phyloP scores from a whole-genome alignment of 805 yeast genomes.

The Cyberlindnera saturnus region DNA sequence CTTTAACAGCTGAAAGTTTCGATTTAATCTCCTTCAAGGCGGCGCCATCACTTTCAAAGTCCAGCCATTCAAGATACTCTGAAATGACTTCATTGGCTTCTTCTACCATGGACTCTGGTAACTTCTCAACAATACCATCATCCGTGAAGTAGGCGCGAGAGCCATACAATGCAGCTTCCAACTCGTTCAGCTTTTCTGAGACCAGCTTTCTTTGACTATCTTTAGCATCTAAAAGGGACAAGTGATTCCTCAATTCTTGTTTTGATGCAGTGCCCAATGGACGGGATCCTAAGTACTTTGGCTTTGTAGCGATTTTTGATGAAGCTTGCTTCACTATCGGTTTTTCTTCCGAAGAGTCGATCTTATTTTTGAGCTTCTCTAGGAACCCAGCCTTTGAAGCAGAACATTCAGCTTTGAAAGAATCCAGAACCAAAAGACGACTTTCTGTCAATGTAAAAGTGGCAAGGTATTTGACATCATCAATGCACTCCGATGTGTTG shows the following conservation, averaged over 20 bases:
- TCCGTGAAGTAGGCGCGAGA: slow-evolving; percentile 56
- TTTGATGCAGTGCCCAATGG: slow-evolving; percentile 46
- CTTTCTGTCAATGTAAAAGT: slow-evolving; percentile 41
- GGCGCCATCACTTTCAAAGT: slow-evolving; percentile 57
- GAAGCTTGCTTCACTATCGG: slow-evolving; percentile 16
- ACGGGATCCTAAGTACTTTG: slow-evolving; percentile 34
- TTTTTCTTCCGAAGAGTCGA: slow-evolving; percentile 10
- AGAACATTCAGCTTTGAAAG: slow-evolving; percentile 41
- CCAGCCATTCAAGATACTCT: slow-evolving; percentile 70
- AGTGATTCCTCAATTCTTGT: slow-evolving; percentile 37
- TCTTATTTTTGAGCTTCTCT: slow-evolving; percentile 8
- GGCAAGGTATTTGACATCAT: slow-evolving; percentile 32
- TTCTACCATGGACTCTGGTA: slow-evolving; percentile 35
- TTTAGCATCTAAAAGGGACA: slow-evolving; percentile 44
- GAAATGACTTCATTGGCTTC: slow-evolving; percentile 32
- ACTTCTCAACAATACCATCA: slow-evolving; percentile 37
- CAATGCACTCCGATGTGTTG: slow-evolving; percentile 32
- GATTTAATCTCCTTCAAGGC: slow-evolving; percentile 31
- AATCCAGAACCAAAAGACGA: slow-evolving; percentile 42
- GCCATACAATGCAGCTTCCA: slow-evolving; percentile 71
- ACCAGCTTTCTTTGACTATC: slow-evolving; percentile 50
- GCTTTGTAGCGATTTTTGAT: slow-evolving; percentile 20
- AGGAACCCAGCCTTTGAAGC: slow-evolving; percentile 14
- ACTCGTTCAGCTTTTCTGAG: slow-evolving; percentile 56
- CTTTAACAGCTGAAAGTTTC: slow-evolving; percentile 24